Base-by-base conservation (phyloP, 192 early-diverging fungal genomes). In the Lobosporangium transversale region DNA sequence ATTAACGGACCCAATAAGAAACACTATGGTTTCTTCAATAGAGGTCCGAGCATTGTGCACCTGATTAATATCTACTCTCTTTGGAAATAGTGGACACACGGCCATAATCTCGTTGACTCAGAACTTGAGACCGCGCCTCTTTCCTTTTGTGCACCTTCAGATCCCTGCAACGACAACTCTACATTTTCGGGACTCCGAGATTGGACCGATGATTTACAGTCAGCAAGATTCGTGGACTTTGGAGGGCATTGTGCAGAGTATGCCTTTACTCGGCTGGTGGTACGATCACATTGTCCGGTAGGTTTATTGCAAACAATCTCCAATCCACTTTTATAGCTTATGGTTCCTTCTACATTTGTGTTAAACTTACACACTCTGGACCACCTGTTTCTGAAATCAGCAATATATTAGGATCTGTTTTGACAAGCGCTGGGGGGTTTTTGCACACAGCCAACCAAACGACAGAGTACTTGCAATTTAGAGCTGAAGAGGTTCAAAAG, bases 151-250 rank as follows among this genome's bases (percentile, higher is more conserved):
- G 15, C 56, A 79, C 7, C 53, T 88, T 27, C 57, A 80, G 14
- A 75, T 88, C 14, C 86, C 84, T 20, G 74, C 82, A 0, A 80
- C 84, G 5, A 82, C 81, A 0, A 84, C 83, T 2, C 60, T 88
- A 10, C 69, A 74, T 42, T 85, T 88, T 58, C 36, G 64, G 5
- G 80, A 84, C 56, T 73, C 76, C 7, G 76, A 81, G 12, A 60
- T 58, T 48, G 84, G 83, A 15, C 63, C 64, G 14, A 83, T 84
- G 65, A 85, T 88, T 40, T 82, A 81, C 35, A 76, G 70, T 29
- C 84, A 88, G 36, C 84, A 88, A 57, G 86, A 88, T 52, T 86
- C 79, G 11, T 88, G 86, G 86, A 86, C 84, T 6, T 49, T 88
- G 20, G 86, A 84, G 66, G 86, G 84, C 7, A 61, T 87, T 35